Base-by-base conservation (phyloP, 1,139 yeast species). In the Pneumocystis sp. region DNA sequence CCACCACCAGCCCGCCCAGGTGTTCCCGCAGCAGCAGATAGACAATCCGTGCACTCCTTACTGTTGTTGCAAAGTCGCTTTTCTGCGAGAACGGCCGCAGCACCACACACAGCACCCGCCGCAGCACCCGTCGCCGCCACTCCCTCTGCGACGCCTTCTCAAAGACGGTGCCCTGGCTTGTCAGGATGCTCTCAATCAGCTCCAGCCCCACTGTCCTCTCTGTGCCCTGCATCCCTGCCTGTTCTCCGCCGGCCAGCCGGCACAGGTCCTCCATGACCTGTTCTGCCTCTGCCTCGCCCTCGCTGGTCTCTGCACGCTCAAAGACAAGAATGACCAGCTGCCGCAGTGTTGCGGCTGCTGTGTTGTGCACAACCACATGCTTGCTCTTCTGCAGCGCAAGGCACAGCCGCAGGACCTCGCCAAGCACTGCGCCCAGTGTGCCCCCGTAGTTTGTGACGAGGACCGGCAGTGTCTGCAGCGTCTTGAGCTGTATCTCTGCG, bases 321-420 rank as follows among this genome's bases (percentile, higher is more conserved):
- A 85, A 91, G 0, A 89, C 81, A 56, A 86, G 83, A 59, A 86
- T 83, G 64, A 90, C 82, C 62, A 93, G 76, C 73, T 93, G 97
- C 70, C 90, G 95, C 63, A 90, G 80, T 1, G 97, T 89, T 1
- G 97, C 98, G 63, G 89, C 84, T 0, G 97, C 97, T 0, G 97
- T 88, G 70, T 90, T 91, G n/a, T 84, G 81, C 2, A 93, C 96
- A 68, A 88, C 87, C 0, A 87, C 83, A 3, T 85, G 81, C 70
- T 86, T 87, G 68, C 84, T 87, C 8, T 84, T 78, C 64, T 89
- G 90, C 64, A 93, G 79, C 59, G 83, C 80, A 0, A 95, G 81
- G 72, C 96, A 89, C 7, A 93, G 83, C 29, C 78, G 77, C 59
- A 91, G 76, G n/a, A 89, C 74, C 66, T 82, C 82, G 7, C 84